A percentile compares a stretch with the other conserved stretches of the same genome.
Evolutionary conservation across 2,329 filamentous ascomycete genomes (phyloP).

Genomic region (Fusarium oxysporum): DNA sequence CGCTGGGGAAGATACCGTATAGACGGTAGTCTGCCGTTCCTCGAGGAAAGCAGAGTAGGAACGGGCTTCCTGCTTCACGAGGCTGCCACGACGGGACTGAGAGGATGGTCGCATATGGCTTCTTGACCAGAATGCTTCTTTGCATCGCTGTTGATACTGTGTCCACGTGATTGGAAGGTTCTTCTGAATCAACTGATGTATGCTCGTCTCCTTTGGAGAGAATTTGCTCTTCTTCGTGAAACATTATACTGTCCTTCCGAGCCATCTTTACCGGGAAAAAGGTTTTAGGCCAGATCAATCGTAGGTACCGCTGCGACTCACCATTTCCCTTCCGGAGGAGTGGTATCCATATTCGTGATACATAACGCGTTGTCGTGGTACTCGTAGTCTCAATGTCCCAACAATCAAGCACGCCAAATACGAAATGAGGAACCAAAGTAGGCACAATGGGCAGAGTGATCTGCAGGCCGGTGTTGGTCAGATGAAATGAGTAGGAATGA

Average conservation of each 20-base stretch:
- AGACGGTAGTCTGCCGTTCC: background rate
- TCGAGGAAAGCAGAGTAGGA: background rate
- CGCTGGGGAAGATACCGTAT: background rate
- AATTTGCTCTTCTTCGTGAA: background rate
- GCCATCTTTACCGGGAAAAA: background rate
- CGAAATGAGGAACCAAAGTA: background rate
- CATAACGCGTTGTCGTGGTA: background rate
- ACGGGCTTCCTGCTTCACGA: background rate
- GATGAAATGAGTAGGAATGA: background rate
- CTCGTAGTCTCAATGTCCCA: background rate
- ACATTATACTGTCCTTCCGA: background rate
- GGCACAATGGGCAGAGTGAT: background rate
- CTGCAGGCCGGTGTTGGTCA: background rate
- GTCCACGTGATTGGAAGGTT: background rate
- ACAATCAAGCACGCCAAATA: background rate
- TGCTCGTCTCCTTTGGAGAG: background rate
- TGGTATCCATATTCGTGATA: background rate
- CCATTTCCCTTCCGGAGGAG: background rate
- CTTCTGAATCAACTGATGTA: accelerated
- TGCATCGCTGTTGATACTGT: background rate
- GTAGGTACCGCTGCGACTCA: background rate
- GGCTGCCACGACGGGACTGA: background rate
- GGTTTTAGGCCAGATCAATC: background rate
- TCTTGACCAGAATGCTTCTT: background rate
- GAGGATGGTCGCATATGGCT: background rate